phyloP scores from a whole-genome alignment of 2,329 filamentous ascomycete genomes.

The Coccinonectria pachysandricola region DNA sequence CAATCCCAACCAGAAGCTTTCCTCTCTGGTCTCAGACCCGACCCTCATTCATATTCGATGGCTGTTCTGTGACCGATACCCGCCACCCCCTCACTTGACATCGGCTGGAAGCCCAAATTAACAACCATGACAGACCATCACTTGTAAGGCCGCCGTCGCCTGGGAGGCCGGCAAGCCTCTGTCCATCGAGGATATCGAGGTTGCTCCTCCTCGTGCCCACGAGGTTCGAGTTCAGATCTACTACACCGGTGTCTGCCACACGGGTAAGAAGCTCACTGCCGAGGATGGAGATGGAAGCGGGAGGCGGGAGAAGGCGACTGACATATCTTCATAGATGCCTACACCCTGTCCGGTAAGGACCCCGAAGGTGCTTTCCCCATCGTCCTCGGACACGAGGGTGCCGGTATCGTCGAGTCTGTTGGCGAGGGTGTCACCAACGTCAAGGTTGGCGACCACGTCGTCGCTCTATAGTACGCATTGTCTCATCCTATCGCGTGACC shows the following conservation, averaged over 20 bases:
- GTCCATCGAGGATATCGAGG: constrained; percentile 84
- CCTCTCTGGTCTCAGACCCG: constrained; percentile 11
- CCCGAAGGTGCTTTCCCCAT: constrained; percentile 91
- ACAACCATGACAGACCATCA: constrained; percentile 59
- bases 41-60: too few relatives aligned
- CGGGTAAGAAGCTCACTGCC: constrained; percentile 45
- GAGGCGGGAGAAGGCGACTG: constrained; percentile 3
- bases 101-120: constrained; percentile 8
- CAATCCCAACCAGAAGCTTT: too few relatives aligned
- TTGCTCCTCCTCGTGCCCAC: constrained; percentile 76
- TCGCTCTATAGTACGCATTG: constrained; percentile 66
- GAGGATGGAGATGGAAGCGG: constrained; percentile 1
- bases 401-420: constrained; percentile 84
- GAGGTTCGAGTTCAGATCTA: constrained; percentile 96
- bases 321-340: constrained; percentile 55
- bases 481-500: neutral
- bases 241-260: constrained; percentile 98
- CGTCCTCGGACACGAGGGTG: constrained; percentile 82
- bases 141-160: constrained; percentile 93
- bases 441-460: constrained; percentile 85
- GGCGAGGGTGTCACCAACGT: constrained; percentile 92
- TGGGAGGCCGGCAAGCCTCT: constrained; percentile 94
- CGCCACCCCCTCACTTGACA: constrained; percentile 13
- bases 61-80: too few relatives aligned
- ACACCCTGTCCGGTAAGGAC: constrained; percentile 92